phyloP scores from a whole-genome alignment of 2,329 filamentous ascomycete genomes.

The Magnaporthiopsis rhizophila region DNA sequence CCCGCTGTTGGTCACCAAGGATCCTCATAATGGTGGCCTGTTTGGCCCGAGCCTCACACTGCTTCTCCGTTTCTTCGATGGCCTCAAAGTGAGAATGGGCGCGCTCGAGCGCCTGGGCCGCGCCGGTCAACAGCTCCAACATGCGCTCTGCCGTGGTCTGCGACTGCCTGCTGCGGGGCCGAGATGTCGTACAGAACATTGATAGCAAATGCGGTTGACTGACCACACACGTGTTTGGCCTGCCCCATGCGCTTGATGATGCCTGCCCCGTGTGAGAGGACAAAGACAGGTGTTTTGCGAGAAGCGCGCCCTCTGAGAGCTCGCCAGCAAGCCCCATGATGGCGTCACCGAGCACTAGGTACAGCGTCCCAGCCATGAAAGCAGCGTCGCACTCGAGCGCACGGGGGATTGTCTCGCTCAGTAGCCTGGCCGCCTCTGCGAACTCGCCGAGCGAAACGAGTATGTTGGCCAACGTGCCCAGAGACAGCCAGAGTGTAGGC shows the following conservation, averaged over 20 bases:
- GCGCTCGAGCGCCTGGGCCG: slow-evolving; percentile 52
- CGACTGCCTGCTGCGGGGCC: not conserved
- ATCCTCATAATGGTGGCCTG: slow-evolving; percentile 54
- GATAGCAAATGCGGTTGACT: not conserved
- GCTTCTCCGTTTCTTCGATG: slow-evolving; percentile 59
- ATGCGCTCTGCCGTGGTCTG: slow-evolving; percentile 3
- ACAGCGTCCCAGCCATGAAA: slow-evolving; percentile 56
- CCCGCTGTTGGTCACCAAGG: not conserved
- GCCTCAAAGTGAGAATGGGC: slow-evolving; percentile 57
- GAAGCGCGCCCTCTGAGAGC: slow-evolving; percentile 15
- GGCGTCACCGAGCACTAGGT: slow-evolving; percentile 65
- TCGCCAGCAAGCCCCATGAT: slow-evolving; percentile 68
- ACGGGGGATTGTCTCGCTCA: slow-evolving; percentile 65
- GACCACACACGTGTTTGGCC: not conserved
- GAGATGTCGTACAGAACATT: not conserved
- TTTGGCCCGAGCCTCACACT: slow-evolving; percentile 75
- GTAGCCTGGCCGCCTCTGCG: slow-evolving; percentile 52
- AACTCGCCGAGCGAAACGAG: slow-evolving; percentile 66
- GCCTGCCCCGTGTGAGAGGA: not conserved
- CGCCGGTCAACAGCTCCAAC: slow-evolving; percentile 50
- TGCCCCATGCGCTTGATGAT: not conserved
- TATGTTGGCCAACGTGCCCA: slow-evolving; percentile 59
- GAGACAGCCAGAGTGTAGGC: slow-evolving; percentile 63
- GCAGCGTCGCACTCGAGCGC: slow-evolving; percentile 63
- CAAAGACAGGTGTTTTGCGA: not conserved